Evolutionary conservation across 2,329 filamentous ascomycete genomes (phyloP).

Genomic region (Arthrobotrys musiformis): DNA sequence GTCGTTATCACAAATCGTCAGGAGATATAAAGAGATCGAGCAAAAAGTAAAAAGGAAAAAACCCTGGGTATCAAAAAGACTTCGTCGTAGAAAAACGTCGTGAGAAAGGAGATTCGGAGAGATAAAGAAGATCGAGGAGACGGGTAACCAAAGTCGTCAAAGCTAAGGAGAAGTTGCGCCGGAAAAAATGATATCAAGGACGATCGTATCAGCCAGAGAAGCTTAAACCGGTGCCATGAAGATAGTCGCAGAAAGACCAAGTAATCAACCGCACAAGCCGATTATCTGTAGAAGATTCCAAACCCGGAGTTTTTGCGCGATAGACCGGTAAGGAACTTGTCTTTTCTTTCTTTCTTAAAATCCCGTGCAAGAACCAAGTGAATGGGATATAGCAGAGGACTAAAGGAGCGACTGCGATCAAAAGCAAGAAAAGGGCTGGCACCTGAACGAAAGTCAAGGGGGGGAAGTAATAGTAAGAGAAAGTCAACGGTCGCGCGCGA

Average conservation of each 20-base stretch:
- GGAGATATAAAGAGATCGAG: slow-evolving; percentile 15
- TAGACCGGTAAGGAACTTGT: neutral
- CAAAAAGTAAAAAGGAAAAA: slow-evolving; percentile 22
- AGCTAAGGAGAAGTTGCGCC: slow-evolving; percentile 37
- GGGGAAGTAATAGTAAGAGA: neutral
- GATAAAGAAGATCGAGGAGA: neutral
- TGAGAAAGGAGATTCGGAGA: slow-evolving; percentile 2
- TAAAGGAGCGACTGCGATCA: slow-evolving; percentile 53
- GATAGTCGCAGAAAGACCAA: slow-evolving; percentile 23
- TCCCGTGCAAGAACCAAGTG: slow-evolving; percentile 17
- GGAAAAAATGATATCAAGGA: slow-evolving; percentile 25
- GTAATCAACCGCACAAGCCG: slow-evolving; percentile 9
- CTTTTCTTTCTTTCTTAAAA: neutral
- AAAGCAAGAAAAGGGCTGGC: slow-evolving; percentile 17
- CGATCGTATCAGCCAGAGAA: slow-evolving; percentile 39
- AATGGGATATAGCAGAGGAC: slow-evolving; percentile 23
- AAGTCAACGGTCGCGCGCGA: slow-evolving; percentile 15
- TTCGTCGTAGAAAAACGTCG: slow-evolving; percentile 29
- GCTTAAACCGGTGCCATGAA: slow-evolving; percentile 39
- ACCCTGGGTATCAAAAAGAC: slow-evolving; percentile 51
- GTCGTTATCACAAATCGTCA: slow-evolving; percentile 38
- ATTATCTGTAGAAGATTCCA: slow-evolving; percentile 15
- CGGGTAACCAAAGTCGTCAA: slow-evolving; percentile 42
- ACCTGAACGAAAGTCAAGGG: slow-evolving; percentile 49
- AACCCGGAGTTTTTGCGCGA: slow-evolving; percentile 17